These are phyloP conservation scores for Byssoonygena ceratinophila DNA, from an alignment of 2,329 filamentous ascomycete species.

Conservation along the genomic window DNA sequence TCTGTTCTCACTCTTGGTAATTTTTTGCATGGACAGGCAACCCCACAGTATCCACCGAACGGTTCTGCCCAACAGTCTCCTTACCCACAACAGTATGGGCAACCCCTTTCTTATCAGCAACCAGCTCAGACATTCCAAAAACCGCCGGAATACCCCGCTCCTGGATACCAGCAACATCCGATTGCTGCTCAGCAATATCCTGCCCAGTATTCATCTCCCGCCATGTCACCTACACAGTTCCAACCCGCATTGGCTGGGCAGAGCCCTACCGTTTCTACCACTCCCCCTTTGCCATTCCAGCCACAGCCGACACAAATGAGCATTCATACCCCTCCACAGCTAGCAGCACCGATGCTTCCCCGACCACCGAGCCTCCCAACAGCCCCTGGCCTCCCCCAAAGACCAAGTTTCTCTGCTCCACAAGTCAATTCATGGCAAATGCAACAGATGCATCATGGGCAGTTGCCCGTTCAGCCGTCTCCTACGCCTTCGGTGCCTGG, in stretches of 20 bases:
- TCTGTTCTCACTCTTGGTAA: constrained; percentile 8
- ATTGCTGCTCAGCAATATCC: constrained; percentile 28
- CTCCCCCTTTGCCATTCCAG: constrained; percentile 33
- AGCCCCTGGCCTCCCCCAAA: constrained; percentile 49
- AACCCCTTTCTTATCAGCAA: constrained; percentile 36
- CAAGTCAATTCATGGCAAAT: constrained; percentile 45
- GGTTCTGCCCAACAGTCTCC: constrained; percentile 30
- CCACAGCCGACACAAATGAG: constrained; percentile 37
- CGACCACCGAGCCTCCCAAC: constrained; percentile 41
- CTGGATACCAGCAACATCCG: constrained; percentile 31
- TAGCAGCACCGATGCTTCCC: constrained; percentile 37
- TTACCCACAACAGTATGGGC: constrained; percentile 35
- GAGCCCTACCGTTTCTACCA: constrained; percentile 32
- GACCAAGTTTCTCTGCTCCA: constrained; percentile 48
- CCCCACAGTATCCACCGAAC: constrained; percentile 39
- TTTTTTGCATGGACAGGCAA: constrained; percentile 24
- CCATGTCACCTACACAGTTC: constrained; percentile 27
- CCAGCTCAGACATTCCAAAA: constrained; percentile 23
- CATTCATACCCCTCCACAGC: constrained; percentile 36
- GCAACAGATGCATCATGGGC: constrained; percentile 48
- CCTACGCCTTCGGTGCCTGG: constrained; percentile 8
- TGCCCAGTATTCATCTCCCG: constrained; percentile 26
- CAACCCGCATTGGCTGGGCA: constrained; percentile 22
- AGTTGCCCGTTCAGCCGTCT: constrained; percentile 30
- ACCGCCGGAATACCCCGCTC: constrained; percentile 16